Evolutionary conservation across 202 grass and related monocot genomes (phyloP), one percentile per base, ranked within the genome.

Genomic region (Setaria viridis): DNA sequence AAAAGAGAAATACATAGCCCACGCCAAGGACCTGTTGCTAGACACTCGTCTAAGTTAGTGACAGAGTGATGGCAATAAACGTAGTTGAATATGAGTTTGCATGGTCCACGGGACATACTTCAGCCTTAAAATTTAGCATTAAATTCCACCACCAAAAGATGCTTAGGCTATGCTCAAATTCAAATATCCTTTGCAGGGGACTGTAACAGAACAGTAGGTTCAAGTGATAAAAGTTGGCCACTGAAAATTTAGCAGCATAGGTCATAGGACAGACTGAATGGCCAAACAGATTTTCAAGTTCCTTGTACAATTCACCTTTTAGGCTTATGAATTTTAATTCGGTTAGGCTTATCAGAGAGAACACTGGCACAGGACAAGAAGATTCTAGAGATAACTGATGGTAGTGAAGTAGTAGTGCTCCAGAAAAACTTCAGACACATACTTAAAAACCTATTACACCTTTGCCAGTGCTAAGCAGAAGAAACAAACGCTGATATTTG

Each of bases 11-110:
- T 50, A 60, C n/a, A 71, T 60, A 69, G 15, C 32, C 62, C 55
- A 79, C 19, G 72, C 19, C 43, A 53, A 25, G 0, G 4, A 9
- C 33, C 41, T 70, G 30, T 21, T 57, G 53, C 42, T 78, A 69
- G 89, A 85, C 19, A 91, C 85, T 86, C 88, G 72, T 30, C 6
- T 84, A 72, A 62, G 43, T 78, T 57, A 89, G 33, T 62, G 45
- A 9, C 6, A 20, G 9, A 88, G 33, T 50, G 25, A 48, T 7
- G 16, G 29, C 19, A 51, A 72, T 13, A 80, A 73, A 47, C 70
- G 17, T 37, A 60, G 56, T 14, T 19, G 33, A 48, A 68, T 50
- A 82, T 21, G 34, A 64, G 41, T 0, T 49, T 11, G 76, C 16
- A 63, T 73, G 58, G 62, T 58, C 53, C 48, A 69, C 4, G 54